A percentile compares a stretch with the other conserved stretches of the same genome.
Evolutionary conservation across 768 basidiomycete genomes (phyloP).

Genomic region (Infundibulicybe gibba): DNA sequence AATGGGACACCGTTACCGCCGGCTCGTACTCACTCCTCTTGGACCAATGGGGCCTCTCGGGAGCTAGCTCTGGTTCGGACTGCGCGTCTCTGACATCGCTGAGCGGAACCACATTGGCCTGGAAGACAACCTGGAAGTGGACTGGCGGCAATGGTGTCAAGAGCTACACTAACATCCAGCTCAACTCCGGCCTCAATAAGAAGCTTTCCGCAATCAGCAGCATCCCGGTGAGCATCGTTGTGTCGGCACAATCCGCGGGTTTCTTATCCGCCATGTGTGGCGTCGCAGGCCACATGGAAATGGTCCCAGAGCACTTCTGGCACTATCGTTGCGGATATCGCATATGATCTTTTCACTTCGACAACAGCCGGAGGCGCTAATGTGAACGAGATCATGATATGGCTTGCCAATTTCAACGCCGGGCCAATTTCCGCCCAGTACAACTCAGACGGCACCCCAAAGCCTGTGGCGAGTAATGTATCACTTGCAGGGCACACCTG

Average conservation of each 20-base stretch:
- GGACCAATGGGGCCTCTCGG: slow-evolving; percentile 41
- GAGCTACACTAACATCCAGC: slow-evolving; percentile 58
- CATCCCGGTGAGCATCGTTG: slow-evolving; percentile 44
- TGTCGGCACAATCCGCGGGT: background rate
- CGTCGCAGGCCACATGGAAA: slow-evolving; percentile 44
- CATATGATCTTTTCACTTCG: slow-evolving; percentile 66
- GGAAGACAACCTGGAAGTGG: slow-evolving; percentile 57
- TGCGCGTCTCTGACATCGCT: slow-evolving; percentile 44
- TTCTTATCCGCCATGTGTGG: background rate
- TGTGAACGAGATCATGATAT: slow-evolving; percentile 57
- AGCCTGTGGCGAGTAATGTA: slow-evolving; percentile 41
- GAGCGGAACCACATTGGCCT: slow-evolving; percentile 37
- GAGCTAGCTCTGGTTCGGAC: slow-evolving; percentile 44
- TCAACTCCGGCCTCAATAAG: slow-evolving; percentile 46
- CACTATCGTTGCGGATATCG: slow-evolving; percentile 48
- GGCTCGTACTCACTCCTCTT: slow-evolving; percentile 46
- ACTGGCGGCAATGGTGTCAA: slow-evolving; percentile 48
- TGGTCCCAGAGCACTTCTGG: slow-evolving; percentile 47
- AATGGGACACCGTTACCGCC: slow-evolving; percentile 46
- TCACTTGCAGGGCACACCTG: slow-evolving; percentile 48
- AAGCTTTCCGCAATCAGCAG: slow-evolving; percentile 48
- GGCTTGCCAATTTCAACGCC: slow-evolving; percentile 57
- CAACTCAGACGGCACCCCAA: slow-evolving; percentile 38
- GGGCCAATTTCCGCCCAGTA: slow-evolving; percentile 54
- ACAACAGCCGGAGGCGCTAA: slow-evolving; percentile 41